Conservation (phyloP, 768 basidiomycete genomes). For the Suillus cothurnatus region DNA sequence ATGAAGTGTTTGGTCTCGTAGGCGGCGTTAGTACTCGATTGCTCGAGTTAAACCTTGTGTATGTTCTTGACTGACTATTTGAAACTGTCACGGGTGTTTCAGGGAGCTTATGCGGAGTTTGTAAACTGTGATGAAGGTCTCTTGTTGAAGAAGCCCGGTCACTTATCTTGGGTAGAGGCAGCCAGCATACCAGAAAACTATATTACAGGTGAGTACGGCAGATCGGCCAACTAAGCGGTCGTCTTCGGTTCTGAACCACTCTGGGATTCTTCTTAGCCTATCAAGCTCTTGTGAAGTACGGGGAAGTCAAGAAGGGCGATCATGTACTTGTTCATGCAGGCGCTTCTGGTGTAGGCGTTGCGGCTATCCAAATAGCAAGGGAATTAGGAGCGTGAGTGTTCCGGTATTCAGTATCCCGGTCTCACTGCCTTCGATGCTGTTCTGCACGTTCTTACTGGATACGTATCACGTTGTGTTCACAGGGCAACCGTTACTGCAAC, state of each 20-base stretch:
- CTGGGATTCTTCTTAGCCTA: conserved; percentile 43
- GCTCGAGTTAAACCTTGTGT: neutral
- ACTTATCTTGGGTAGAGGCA: conserved; percentile 81
- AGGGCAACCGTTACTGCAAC: conserved; percentile 80
- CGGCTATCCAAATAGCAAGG: conserved; percentile 86
- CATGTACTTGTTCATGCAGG: conserved; percentile 89
- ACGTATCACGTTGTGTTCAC: conserved; percentile 13
- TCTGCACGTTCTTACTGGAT: conserved; percentile 4
- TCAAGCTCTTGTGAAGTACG: conserved; percentile 67
- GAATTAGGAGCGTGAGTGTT: conserved; percentile 66
- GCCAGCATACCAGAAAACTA: conserved; percentile 89
- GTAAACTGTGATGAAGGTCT: conserved; percentile 67
- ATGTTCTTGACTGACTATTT: conserved; percentile 11
- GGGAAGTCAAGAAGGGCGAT: conserved; percentile 67
- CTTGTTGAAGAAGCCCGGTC: conserved; percentile 70
- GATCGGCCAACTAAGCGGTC: conserved; percentile 7
- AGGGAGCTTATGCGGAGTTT: conserved; percentile 94
- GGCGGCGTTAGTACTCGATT: conserved; percentile 66
- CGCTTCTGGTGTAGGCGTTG: conserved; percentile 87
- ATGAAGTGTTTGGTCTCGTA: conserved; percentile 79
- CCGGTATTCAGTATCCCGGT: neutral
- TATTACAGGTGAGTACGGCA: conserved; percentile 65
- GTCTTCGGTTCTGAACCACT: conserved; percentile 7
- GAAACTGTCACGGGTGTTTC: neutral
- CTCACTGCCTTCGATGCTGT: conserved; percentile 10